These are phyloP conservation scores for Tolypocladium album DNA, from an alignment of 2,329 filamentous ascomycete species.

Conservation along the genomic window DNA sequence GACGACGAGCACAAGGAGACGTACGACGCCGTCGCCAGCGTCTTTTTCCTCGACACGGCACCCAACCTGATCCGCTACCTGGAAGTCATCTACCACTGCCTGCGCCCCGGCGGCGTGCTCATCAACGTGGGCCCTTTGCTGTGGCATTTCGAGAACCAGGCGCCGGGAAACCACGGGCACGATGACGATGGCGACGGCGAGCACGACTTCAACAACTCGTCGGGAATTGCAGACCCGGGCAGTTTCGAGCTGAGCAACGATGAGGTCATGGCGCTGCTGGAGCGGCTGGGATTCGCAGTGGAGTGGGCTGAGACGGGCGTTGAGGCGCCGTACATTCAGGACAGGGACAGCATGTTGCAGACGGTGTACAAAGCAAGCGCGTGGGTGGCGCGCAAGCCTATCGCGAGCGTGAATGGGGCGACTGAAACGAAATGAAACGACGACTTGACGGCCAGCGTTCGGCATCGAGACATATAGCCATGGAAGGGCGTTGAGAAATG, in stretches of 20 bases:
- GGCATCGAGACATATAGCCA: neutral
- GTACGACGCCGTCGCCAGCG: slow-evolving; percentile 77
- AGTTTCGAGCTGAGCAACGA: slow-evolving; percentile 85
- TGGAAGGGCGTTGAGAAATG: neutral
- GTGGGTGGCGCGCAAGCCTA: slow-evolving; percentile 74
- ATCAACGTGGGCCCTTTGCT: slow-evolving; percentile 84
- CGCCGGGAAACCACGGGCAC: slow-evolving; percentile 44
- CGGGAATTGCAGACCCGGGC: slow-evolving; percentile 78
- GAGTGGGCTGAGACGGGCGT: slow-evolving; percentile 48
- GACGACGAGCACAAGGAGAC: slow-evolving; percentile 45
- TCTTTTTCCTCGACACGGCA: slow-evolving; percentile 96
- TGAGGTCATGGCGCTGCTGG: slow-evolving; percentile 69
- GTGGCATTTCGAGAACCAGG: slow-evolving; percentile 87
- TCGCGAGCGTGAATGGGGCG: slow-evolving; percentile 1
- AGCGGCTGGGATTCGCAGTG: slow-evolving; percentile 66
- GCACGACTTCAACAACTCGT: slow-evolving; percentile 35
- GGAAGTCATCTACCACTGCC: slow-evolving; percentile 67
- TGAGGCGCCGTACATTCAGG: slow-evolving; percentile 79
- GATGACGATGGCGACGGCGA: slow-evolving; percentile 40
- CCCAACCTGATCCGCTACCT: slow-evolving; percentile 88
- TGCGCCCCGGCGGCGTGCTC: slow-evolving; percentile 69
- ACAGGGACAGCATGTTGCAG: slow-evolving; percentile 74
- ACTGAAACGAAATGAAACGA: neutral
- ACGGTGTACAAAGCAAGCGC: slow-evolving; percentile 70
- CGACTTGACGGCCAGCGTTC: neutral